These are phyloP conservation scores for Monosporascus cannonballus DNA, from an alignment of 2,329 filamentous ascomycete species.

Conservation along the genomic window DNA sequence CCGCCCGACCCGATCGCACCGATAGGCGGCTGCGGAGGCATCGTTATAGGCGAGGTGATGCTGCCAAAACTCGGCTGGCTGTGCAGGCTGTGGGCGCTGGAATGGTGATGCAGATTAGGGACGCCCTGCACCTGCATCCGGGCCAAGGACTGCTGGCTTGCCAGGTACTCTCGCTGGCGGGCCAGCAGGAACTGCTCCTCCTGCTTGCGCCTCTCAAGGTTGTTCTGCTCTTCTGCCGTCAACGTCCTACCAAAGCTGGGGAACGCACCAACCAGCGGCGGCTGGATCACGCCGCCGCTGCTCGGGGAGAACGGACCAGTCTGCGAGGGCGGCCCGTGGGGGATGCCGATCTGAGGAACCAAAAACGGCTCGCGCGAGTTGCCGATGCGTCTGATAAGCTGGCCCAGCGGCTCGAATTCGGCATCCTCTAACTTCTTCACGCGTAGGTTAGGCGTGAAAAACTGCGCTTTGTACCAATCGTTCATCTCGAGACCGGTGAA, in stretches of 20 bases:
- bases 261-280: constrained; percentile 88
- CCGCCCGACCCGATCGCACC: constrained; percentile 54
- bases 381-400: constrained; percentile 90
- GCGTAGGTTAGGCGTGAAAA: constrained; percentile 89
- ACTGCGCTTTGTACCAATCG: constrained; percentile 98
- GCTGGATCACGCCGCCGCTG: constrained; percentile 60
- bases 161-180: constrained; percentile 86
- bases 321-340: constrained; percentile 68
- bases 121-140: constrained; percentile 63
- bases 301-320: constrained; percentile 42
- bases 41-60: constrained; percentile 78
- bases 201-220: constrained; percentile 90
- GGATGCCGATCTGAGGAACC: constrained; percentile 92
- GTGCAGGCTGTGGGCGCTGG: constrained; percentile 90
- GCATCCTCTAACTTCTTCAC: constrained; percentile 92
- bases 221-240: constrained; percentile 97
- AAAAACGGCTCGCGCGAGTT: constrained; percentile 97
- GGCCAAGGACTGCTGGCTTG: constrained; percentile 73
- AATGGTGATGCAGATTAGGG: constrained; percentile 74
- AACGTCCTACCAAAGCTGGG: constrained; percentile 94
- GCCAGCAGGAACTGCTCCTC: constrained; percentile 98
- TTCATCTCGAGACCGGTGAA: constrained; percentile 99
- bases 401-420: constrained; percentile 91
- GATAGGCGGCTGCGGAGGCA: constrained; percentile 45
- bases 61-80: constrained; percentile 96